Evolutionary conservation across 169 alveolate genomes (phyloP).

Genomic region (Neospora caninum): DNA sequence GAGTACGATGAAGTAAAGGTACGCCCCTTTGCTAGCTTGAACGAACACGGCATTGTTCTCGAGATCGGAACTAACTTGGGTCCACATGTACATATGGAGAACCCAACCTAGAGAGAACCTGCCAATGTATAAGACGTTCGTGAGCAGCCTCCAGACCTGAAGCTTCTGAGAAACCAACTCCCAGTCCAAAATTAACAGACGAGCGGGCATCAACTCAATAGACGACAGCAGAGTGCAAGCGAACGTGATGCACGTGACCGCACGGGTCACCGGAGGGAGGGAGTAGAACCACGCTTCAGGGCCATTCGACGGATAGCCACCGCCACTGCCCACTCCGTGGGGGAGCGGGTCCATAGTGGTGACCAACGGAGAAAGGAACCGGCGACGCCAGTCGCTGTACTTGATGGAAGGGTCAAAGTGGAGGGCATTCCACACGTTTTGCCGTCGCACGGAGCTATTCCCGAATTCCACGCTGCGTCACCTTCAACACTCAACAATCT

Average conservation of each 20-base stretch:
- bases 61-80: slow-evolving; percentile 41
- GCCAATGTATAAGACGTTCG: slow-evolving; percentile 43
- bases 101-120: slow-evolving; percentile 57
- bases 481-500: neutral
- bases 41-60: slow-evolving; percentile 52
- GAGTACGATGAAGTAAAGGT: slow-evolving; percentile 50
- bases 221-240: slow-evolving; percentile 27
- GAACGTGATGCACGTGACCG: slow-evolving; percentile 34
- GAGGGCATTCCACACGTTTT: neutral
- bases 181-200: slow-evolving; percentile 46
- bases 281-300: slow-evolving; percentile 41
- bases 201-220: slow-evolving; percentile 37
- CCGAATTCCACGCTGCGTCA: neutral
- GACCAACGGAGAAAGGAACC: neutral
- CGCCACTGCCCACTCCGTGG: slow-evolving; percentile 38
- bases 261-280: slow-evolving; percentile 49
- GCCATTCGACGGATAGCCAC: slow-evolving; percentile 39
- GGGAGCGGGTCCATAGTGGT: slow-evolving; percentile 38
- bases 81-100: slow-evolving; percentile 63
- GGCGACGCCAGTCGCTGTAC: neutral
- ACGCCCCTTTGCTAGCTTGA: slow-evolving; percentile 47
- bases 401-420: neutral
- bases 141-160: slow-evolving; percentile 62
- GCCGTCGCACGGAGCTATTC: neutral
- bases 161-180: slow-evolving; percentile 26